A percentile compares a stretch with the other conserved stretches of the same genome.
phyloP scores from a whole-genome alignment of 257 asterid species.

The Gentiana straminea region DNA sequence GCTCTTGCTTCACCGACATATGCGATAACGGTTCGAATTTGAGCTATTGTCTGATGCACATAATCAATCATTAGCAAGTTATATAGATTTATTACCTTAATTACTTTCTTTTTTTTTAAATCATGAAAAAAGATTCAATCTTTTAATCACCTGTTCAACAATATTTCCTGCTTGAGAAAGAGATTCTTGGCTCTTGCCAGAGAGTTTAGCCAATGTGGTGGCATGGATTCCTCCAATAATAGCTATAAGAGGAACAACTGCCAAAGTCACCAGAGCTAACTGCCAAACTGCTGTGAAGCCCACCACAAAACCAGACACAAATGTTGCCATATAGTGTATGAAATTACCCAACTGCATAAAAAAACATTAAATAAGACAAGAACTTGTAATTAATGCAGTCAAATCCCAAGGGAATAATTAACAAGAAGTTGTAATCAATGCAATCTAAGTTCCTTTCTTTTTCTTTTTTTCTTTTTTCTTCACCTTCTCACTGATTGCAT shows the following conservation, averaged over 20 bases:
- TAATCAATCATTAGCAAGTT: conserved; percentile 1
- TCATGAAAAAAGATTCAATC: background rate
- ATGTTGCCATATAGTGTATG: conserved; percentile 92
- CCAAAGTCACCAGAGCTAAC: conserved; percentile 69
- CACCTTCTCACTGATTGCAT: conserved; percentile 96
- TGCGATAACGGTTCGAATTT: conserved; percentile 70
- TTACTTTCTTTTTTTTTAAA: background rate
- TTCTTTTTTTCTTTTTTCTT: background rate
- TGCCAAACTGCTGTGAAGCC: conserved; percentile 96
- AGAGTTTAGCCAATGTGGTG: conserved; percentile 54
- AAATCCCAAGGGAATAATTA: background rate
- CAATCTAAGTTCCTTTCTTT: background rate
- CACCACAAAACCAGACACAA: conserved; percentile 83
- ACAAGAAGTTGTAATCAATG: background rate
- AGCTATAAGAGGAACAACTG: conserved; percentile 86
- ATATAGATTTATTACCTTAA: background rate
- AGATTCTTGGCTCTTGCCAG: conserved; percentile 68
- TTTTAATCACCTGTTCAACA: conserved; percentile 55
- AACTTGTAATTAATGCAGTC: background rate
- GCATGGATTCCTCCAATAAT: conserved; percentile 72
- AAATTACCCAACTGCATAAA: conserved; percentile 77
- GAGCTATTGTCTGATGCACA: conserved; percentile 57
- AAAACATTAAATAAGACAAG: background rate
- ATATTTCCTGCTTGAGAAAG: conserved; percentile 87
- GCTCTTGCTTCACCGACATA: conserved; percentile 93